phyloP scores from a whole-genome alignment of 2,329 filamentous ascomycete genomes.

The Hymenoscyphus fructigenus region DNA sequence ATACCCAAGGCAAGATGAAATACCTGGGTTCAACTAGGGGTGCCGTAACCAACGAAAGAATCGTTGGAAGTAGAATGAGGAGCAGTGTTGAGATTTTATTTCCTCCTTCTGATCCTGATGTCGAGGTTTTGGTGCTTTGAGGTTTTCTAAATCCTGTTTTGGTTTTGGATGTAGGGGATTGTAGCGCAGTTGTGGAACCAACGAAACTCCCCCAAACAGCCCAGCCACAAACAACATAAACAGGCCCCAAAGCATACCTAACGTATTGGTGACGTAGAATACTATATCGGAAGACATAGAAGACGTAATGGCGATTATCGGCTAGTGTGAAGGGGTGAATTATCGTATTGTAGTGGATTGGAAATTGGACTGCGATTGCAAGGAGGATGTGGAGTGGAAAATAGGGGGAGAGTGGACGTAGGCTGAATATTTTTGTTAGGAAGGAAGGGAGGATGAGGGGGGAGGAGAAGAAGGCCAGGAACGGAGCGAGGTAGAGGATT shows the following conservation, averaged over 20 bases:
- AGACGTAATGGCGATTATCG: constrained; percentile 96
- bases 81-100: constrained; percentile 52
- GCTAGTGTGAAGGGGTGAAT: constrained; percentile 94
- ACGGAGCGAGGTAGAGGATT: constrained; percentile 93
- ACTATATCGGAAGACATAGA: constrained; percentile 88
- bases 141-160: not conserved
- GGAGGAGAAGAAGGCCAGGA: constrained; percentile 84
- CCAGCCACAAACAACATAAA: constrained; percentile 72
- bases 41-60: constrained; percentile 79
- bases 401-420: not conserved
- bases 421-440: constrained; percentile 20
- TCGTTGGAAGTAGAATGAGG: constrained; percentile 65
- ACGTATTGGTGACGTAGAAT: constrained; percentile 64
- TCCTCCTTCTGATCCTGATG: constrained; percentile 19
- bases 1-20: constrained; percentile 91
- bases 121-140: not conserved
- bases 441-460: constrained; percentile 65
- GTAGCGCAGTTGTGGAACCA: constrained; percentile 38
- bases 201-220: constrained; percentile 61
- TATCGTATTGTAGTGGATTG: constrained; percentile 81
- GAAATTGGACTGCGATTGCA: constrained; percentile 33
- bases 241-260: constrained; percentile 64
- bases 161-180: constrained; percentile 9
- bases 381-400: constrained; percentile 30
- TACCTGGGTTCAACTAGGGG: constrained; percentile 94